Percentiles rank a stretch among this genome's conserved stretches.
Evolutionary conservation across 257 asterid genomes (phyloP).

Genomic region (Nicotiana attenuata): DNA sequence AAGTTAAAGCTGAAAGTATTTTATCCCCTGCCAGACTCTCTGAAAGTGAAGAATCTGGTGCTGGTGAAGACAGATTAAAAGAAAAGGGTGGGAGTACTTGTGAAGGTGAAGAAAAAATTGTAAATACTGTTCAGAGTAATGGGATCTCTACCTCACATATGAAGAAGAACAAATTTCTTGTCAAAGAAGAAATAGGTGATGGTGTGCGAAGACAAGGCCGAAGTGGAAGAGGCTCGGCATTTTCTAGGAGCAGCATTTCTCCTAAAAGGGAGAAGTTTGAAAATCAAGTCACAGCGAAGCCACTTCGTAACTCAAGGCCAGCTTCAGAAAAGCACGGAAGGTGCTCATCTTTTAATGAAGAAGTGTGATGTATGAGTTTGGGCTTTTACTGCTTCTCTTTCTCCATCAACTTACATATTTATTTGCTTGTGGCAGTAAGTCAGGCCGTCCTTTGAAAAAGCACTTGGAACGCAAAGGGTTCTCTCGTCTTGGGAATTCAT

Average conservation of each 20-base stretch:
- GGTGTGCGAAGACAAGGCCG: slow-evolving; percentile 91
- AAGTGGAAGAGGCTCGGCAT: slow-evolving; percentile 71
- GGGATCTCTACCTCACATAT: slow-evolving; percentile 44
- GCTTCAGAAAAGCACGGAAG: slow-evolving; percentile 82
- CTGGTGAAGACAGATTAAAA: slow-evolving; percentile 58
- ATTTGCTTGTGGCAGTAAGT: slow-evolving; percentile 58
- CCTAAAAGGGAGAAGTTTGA: slow-evolving; percentile 74
- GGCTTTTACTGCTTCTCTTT: slow-evolving; percentile 9
- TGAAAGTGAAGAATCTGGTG: slow-evolving; percentile 94
- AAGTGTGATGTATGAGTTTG: slow-evolving; percentile 2
- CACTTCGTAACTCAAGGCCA: slow-evolving; percentile 58
- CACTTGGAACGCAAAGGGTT: slow-evolving; percentile 78
- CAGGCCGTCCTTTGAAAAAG: slow-evolving; percentile 89
- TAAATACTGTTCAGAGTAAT: slow-evolving; percentile 44
- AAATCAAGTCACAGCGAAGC: slow-evolving; percentile 51
- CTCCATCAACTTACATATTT: slow-evolving; percentile 20
- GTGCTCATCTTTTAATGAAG: slow-evolving; percentile 31
- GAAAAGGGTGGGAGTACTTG: slow-evolving; percentile 49
- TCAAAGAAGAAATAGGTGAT: slow-evolving; percentile 72
- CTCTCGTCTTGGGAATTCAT: slow-evolving; percentile 73
- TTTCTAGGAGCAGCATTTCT: slow-evolving; percentile 81
- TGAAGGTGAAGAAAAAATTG: slow-evolving; percentile 54
- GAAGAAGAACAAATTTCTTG: slow-evolving; percentile 58
- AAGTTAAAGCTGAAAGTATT: slow-evolving; percentile 52
- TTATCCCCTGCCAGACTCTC: slow-evolving; percentile 76